These are phyloP conservation scores for Euphrasia confusa DNA, from an alignment of 257 asterid genomes.

Conservation along the genomic window DNA sequence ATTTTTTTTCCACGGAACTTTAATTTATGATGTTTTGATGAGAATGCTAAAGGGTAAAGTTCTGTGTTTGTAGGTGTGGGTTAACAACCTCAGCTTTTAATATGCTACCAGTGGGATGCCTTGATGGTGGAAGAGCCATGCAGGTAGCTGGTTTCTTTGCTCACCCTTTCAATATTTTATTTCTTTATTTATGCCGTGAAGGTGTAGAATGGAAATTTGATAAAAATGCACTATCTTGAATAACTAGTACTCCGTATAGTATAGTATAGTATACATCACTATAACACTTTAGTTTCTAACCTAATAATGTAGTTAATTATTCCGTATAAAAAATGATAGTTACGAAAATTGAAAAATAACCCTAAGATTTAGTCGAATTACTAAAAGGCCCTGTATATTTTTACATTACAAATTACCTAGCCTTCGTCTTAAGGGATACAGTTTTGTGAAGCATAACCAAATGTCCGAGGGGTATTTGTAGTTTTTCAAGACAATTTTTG, in stretches of 20 bases:
- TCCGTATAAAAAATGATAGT: no score
- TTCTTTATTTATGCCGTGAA: slow-evolving; percentile 10
- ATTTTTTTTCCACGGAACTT: slow-evolving; percentile 22
- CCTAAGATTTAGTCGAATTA: neutral
- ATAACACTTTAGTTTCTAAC: no score
- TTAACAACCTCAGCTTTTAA: slow-evolving; percentile 80
- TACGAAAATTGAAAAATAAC: no score
- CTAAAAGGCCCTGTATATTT: neutral
- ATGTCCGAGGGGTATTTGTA: no score
- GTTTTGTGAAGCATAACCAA: no score
- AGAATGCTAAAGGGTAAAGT: slow-evolving; percentile 18
- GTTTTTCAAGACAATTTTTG: no score
- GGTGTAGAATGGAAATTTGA: neutral
- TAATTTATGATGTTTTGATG: slow-evolving; percentile 5
- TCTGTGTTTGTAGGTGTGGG: slow-evolving; percentile 61
- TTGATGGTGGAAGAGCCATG: slow-evolving; percentile 90
- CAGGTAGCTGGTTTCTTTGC: slow-evolving; percentile 45
- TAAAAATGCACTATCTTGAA: neutral
- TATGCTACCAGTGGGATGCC: slow-evolving; percentile 86
- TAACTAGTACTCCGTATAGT: neutral
- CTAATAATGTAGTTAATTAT: no score
- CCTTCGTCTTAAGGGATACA: no score
- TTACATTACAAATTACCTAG: no score
- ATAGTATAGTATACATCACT: no score
- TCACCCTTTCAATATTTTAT: neutral